Evolutionary conservation across 2,329 filamentous ascomycete genomes (phyloP), one percentile per base, ranked within the genome.

Genomic region (Sclerotinia borealis): DNA sequence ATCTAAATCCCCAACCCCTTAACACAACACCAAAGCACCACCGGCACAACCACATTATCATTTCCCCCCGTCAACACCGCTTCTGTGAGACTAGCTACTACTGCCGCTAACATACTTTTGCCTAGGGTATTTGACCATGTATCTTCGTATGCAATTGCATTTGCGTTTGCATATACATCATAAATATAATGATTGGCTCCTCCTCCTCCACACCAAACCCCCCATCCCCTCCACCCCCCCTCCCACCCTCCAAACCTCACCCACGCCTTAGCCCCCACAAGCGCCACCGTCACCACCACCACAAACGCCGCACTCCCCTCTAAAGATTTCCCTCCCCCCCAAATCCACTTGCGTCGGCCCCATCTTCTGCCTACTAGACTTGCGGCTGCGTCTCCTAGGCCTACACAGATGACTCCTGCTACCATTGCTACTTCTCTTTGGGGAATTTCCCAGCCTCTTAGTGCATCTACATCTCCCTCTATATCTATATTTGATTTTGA

Each of bases 1-100:
- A 31, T 70, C 68, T 72, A 75, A 63, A 74, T 71, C 60, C 71
- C 69, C 70, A 75, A 68, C n/a, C 91, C 91, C 76, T 93, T 90
- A 45, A 96, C 92, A 71, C 96, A 87, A 65, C 93, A 84, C 95
- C 95, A 99, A 65, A 99, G 78, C 58, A 96, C 87, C 63, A 99
- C 86, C 4, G 95, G 95, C 67, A 98, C 59, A 27, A 61, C 49
- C 22, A 99, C 95, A 80, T 99, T 99, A 80, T 99, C 95, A 76
- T 99, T 99, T 36, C 93, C 95, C 2, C 95, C 95, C 17, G 95
- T 98, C 67, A 99, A 79, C 52, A 97, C 93, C 31, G 95, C 93
- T 79, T 99, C 95, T 59, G 95, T 96, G 69, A 97, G 81, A 76
- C 93, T 97, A 34, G 93, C 91, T 64, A 92, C 85, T 48, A 83